Base-by-base conservation (phyloP, 179 eudicot species). In the Spergularia azorica region DNA sequence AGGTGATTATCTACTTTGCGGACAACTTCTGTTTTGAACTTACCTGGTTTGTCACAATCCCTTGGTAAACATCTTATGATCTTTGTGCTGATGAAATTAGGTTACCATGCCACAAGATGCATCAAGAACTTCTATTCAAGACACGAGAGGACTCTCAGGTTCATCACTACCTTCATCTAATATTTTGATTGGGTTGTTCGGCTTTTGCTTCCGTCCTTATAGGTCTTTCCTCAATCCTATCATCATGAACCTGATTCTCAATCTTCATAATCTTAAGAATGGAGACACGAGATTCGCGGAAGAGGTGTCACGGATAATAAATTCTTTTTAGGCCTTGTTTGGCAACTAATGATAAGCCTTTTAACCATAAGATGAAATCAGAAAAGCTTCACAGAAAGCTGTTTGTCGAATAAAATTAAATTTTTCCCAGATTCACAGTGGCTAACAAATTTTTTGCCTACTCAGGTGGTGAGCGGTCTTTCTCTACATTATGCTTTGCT, bases 121-220 rank as follows among this genome's bases (percentile, higher is more conserved):
- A 76, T 95, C 99, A 68, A 87, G 84, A 52, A 86, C 86, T 71
- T 82, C 87, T 72, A 95, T 95, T 75, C 94, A 84, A 73, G 99
- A 95, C 83, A 95, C 99, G 58, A 87, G 99, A 84, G 99, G 99
- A 79, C 97, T 95, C 77, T 95, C 99, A 91, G 99, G 99, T 94
- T 78, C 77, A 69, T 70, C 72, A 78, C 54, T 72, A 16, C 51
- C 18, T 64, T 62, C 38, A 36, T 26, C 16, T 39, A 61, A 43
- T 51, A 5, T 20, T 26, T 60, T 64, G 16, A 62, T 63, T 56
- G 57, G 63, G 50, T 61, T 72, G 26, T 77, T 60, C 8, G 57
- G 51, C 39, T 63, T 69, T 69, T 16, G 18, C 16, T 9, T 61
- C 20, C 38, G 26, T 46, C 38, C 10, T 38, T 6, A 64, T 32